These are phyloP conservation scores for Starmerella stigmatis DNA, from an alignment of 805 yeast species.

Conservation along the genomic window DNA sequence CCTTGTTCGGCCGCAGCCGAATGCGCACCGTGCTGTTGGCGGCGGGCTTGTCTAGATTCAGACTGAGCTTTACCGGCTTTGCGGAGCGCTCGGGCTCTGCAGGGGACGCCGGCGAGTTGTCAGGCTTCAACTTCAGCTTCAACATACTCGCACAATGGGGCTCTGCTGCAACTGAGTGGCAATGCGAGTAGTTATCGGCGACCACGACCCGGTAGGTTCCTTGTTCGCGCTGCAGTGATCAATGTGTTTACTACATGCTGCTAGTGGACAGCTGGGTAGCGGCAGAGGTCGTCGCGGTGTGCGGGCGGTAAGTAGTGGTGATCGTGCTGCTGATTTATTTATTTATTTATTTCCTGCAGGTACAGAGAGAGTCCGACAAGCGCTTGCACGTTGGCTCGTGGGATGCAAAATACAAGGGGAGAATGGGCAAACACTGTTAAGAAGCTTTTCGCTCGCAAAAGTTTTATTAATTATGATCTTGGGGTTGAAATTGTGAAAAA, in stretches of 20 bases:
- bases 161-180: neutral
- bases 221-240: no score
- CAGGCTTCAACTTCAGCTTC: conserved; percentile 26
- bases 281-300: no score
- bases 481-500: conserved; percentile 37
- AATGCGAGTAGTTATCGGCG: neutral
- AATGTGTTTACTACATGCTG: no score
- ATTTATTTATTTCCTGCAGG: no score
- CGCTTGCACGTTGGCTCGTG: neutral
- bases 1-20: conserved; percentile 48
- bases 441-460: conserved; percentile 25
- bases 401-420: conserved; percentile 21
- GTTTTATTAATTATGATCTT: conserved; percentile 25
- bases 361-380: no score
- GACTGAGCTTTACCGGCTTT: conserved; percentile 13
- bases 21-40: conserved; percentile 39
- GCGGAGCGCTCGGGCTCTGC: neutral
- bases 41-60: conserved; percentile 13
- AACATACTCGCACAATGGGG: neutral
- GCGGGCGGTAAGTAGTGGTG: no score
- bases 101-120: neutral
- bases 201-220: neutral
- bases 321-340: no score
- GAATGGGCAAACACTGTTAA: conserved; percentile 22
- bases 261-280: no score